Evolutionary conservation across 257 asterid species (phyloP).

Genomic region (Phtheirospermum japonicum): DNA sequence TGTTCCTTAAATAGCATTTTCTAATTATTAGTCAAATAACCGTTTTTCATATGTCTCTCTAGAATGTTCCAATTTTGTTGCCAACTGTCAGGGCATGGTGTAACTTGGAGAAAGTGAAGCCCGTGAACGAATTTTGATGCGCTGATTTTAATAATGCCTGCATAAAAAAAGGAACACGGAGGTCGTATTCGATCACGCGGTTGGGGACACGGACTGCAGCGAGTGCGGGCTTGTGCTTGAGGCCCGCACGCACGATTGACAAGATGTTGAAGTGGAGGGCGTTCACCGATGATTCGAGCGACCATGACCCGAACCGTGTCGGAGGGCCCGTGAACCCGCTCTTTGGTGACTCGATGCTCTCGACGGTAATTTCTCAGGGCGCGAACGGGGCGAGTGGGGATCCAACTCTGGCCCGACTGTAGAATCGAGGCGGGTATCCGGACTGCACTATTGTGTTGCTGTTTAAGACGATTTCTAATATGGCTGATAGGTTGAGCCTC

Average conservation of each 20-base stretch:
- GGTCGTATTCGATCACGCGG: slow-evolving; percentile 86
- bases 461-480: slow-evolving; percentile 71
- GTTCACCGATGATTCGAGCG: slow-evolving; percentile 88
- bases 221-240: slow-evolving; percentile 95
- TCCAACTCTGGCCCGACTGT: slow-evolving; percentile 63
- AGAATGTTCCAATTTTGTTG: too few relatives aligned
- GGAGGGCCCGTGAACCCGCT: slow-evolving; percentile 95
- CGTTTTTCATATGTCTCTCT: too few relatives aligned
- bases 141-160: too few relatives aligned
- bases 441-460: slow-evolving; percentile 78
- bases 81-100: too few relatives aligned
- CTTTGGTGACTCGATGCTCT: slow-evolving; percentile 61
- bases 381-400: slow-evolving; percentile 59
- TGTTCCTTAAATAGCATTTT: too few relatives aligned
- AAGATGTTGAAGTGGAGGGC: slow-evolving; percentile 91
- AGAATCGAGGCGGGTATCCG: slow-evolving; percentile 90
- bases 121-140: too few relatives aligned
- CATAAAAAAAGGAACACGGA: too few relatives aligned
- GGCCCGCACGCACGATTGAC: slow-evolving; percentile 78
- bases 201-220: slow-evolving; percentile 95
- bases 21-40: too few relatives aligned
- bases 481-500: slow-evolving; percentile 77
- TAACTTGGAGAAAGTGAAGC: too few relatives aligned
- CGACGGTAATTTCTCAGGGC: slow-evolving; percentile 74
- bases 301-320: slow-evolving; percentile 88